Evolutionary conservation across 2,329 filamentous ascomycete species (phyloP).

Genomic region (Ophiocordyceps camponoti-floridani): DNA sequence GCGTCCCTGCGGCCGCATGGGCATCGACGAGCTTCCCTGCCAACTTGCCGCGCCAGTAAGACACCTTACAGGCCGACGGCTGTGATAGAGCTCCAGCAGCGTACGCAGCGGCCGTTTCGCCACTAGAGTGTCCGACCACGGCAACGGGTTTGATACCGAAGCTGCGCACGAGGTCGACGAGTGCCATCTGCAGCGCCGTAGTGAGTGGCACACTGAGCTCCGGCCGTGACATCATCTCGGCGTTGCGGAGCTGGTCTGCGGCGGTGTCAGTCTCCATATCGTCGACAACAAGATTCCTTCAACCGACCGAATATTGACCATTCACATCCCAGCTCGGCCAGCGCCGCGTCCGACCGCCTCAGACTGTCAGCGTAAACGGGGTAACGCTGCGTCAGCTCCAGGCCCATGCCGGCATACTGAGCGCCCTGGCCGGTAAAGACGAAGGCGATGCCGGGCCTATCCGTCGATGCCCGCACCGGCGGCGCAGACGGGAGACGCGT

Average conservation of each 20-base stretch:
- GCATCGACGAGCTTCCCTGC: neutral
- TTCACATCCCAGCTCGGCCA: neutral
- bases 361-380: constrained; percentile 7
- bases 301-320: neutral
- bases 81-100: constrained; percentile 5
- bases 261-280: neutral
- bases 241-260: neutral
- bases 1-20: neutral
- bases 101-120: constrained; percentile 21
- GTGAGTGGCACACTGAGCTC: constrained; percentile 12
- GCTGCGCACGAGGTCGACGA: constrained; percentile 10
- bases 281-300: neutral
- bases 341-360: neutral
- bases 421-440: constrained; percentile 16
- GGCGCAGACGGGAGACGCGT: neutral
- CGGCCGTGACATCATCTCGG: constrained; percentile 3
- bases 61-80: constrained; percentile 10
- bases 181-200: constrained; percentile 10
- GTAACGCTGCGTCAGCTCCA: constrained; percentile 4
- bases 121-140: constrained; percentile 27
- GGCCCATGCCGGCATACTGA: constrained; percentile 11
- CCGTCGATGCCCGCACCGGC: neutral
- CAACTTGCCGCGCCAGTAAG: constrained; percentile 8
- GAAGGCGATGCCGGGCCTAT: neutral
- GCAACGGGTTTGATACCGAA: constrained; percentile 14